These are phyloP conservation scores for Backusella tuberculispora DNA, from an alignment of 192 early-diverging fungal species.

Conservation along the genomic window DNA sequence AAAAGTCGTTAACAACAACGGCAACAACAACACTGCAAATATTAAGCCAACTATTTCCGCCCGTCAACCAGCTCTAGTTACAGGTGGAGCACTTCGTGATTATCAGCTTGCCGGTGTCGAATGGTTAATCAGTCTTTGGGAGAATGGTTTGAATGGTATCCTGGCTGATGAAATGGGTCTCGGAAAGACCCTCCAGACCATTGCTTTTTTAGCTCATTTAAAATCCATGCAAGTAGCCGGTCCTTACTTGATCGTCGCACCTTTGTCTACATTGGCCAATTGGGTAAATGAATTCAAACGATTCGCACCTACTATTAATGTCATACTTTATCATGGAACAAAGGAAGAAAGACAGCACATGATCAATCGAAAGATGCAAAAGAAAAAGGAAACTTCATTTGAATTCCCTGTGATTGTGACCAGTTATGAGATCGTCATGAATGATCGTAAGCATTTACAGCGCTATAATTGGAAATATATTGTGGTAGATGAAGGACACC, in stretches of 20 bases:
- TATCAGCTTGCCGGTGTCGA: constrained; percentile 96
- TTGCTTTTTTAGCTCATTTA: constrained; percentile 85
- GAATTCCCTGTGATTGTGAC: constrained; percentile 88
- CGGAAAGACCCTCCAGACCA: constrained; percentile 95
- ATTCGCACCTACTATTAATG: constrained; percentile 81
- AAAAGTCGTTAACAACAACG: neutral
- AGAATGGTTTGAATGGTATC: constrained; percentile 96
- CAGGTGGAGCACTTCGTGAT: constrained; percentile 86
- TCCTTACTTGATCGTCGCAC: constrained; percentile 88
- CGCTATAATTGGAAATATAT: constrained; percentile 85
- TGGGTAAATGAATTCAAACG: constrained; percentile 92
- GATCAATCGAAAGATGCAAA: constrained; percentile 66
- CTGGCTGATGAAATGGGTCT: constrained; percentile 96
- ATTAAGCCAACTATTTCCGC: constrained; percentile 55
- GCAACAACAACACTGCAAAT: constrained; percentile 27
- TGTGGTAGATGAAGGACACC: constrained; percentile 96
- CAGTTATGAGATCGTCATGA: constrained; percentile 89
- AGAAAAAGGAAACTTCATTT: constrained; percentile 49
- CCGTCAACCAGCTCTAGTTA: constrained; percentile 80
- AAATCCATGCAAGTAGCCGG: constrained; percentile 80
- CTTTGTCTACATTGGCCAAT: constrained; percentile 88
- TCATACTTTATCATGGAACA: constrained; percentile 84
- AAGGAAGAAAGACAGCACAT: constrained; percentile 73
- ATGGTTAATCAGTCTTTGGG: constrained; percentile 94
- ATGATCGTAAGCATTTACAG: constrained; percentile 68